Conservation (phyloP, 75 land plant species). For the Picea glauca region DNA sequence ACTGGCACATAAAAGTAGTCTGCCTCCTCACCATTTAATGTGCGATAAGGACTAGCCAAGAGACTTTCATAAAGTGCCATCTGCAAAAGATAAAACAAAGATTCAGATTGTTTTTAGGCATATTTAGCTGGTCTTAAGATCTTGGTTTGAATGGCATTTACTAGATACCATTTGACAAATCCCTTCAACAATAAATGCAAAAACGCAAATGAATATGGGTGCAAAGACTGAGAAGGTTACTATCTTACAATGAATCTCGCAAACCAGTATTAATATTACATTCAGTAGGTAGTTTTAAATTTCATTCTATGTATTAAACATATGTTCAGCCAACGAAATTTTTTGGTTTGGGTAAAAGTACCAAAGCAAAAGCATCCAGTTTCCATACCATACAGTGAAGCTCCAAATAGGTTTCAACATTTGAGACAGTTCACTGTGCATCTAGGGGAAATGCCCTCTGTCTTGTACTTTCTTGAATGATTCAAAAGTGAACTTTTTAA, state of each 20-base stretch:
- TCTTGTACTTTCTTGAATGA: not conserved
- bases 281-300: too few relatives aligned
- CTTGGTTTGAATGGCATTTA: not conserved
- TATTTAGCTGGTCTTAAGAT: not conserved
- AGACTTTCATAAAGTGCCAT: constrained; percentile 81
- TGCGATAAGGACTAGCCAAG: constrained; percentile 76
- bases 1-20: constrained; percentile 95
- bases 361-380: not conserved
- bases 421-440: not conserved
- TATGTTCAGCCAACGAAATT: not conserved
- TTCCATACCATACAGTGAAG: too few relatives aligned
- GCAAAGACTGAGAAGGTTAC: not conserved
- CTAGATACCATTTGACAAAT: not conserved
- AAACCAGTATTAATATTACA: too few relatives aligned
- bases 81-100: constrained; percentile 26
- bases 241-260: not conserved
- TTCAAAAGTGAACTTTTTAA: not conserved
- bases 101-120: not conserved
- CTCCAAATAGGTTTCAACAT: not conserved
- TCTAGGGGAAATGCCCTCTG: not conserved
- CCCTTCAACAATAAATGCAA: not conserved
- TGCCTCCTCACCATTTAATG: constrained; percentile 91
- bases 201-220: not conserved
- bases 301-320: not conserved
- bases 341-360: not conserved